Percentiles rank a stretch among this genome's conserved stretches.
These are phyloP conservation scores for Cladorrhinum sp. DNA, from an alignment of 2,329 filamentous ascomycete species.

Conservation along the genomic window DNA sequence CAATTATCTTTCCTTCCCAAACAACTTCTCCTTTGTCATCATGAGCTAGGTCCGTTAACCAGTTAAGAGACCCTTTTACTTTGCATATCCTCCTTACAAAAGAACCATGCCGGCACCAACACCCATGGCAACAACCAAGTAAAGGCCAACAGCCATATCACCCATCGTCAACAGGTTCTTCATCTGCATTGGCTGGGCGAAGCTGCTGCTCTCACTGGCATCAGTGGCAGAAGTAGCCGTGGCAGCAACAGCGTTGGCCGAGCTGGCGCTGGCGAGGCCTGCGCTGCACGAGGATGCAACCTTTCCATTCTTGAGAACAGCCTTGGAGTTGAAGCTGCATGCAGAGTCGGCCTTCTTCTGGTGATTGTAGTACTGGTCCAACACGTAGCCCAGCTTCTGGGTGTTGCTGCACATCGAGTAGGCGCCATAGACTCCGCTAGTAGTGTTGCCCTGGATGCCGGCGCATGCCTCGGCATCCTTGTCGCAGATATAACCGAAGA, in stretches of 20 bases:
- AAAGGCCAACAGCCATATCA: conserved; percentile 48
- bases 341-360: conserved; percentile 54
- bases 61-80: background rate
- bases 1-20: background rate
- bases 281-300: conserved; percentile 53
- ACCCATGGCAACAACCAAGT: conserved; percentile 50
- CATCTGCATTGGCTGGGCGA: conserved; percentile 37
- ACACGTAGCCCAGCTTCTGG: conserved; percentile 70
- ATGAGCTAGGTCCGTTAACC: background rate
- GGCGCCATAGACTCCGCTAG: conserved; percentile 67
- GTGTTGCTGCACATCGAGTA: conserved; percentile 72
- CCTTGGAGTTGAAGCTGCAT: conserved; percentile 70
- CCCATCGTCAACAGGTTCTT: conserved; percentile 44
- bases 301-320: conserved; percentile 46
- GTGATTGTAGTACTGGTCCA: conserved; percentile 68
- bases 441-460: conserved; percentile 66
- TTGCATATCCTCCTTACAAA: conserved; percentile 46
- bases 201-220: conserved; percentile 35
- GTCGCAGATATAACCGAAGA: conserved; percentile 76
- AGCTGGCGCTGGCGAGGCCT: conserved; percentile 62
- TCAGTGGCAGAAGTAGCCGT: conserved; percentile 43
- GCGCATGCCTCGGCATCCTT: conserved; percentile 53
- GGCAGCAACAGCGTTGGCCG: conserved; percentile 47
- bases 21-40: background rate
- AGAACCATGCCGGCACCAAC: conserved; percentile 53